Conservation (phyloP, 2,329 filamentous ascomycete species). For the Talaromyces sp. region DNA sequence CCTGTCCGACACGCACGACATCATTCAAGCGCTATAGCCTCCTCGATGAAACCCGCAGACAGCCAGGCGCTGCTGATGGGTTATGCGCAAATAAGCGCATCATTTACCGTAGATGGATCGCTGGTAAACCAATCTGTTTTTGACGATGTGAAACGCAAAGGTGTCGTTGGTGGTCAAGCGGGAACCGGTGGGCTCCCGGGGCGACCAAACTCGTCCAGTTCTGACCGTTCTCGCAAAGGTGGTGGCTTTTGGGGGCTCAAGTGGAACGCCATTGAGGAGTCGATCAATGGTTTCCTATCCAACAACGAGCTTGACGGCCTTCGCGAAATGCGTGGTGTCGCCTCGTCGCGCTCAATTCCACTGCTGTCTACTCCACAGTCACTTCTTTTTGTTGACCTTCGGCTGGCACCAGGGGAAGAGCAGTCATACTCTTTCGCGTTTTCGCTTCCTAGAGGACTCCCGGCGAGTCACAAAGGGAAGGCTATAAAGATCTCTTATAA, state of each 20-base stretch:
- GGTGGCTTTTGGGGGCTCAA: conserved; percentile 83
- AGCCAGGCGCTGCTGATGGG: conserved; percentile 92
- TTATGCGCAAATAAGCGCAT: conserved; percentile 90
- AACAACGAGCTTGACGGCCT: conserved; percentile 87
- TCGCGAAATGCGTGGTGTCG: conserved; percentile 88
- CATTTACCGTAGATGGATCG: conserved; percentile 88
- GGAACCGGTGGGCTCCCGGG: conserved; percentile 72
- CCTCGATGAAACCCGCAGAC: conserved; percentile 20
- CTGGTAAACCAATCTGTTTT: conserved; percentile 87
- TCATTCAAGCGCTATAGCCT: conserved; percentile 46
- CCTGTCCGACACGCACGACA: conserved; percentile 44
- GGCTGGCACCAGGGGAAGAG: conserved; percentile 84
- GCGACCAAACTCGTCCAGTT: conserved; percentile 53
- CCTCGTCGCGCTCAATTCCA: conserved; percentile 83
- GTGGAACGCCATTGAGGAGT: conserved; percentile 86
- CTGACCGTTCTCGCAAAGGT: conserved; percentile 58
- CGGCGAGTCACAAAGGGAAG: conserved; percentile 86
- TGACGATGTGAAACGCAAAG: conserved; percentile 94
- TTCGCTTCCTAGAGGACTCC: conserved; percentile 81
- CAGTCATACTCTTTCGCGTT: conserved; percentile 86
- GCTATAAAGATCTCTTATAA: conserved; percentile 93
- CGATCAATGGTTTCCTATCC: conserved; percentile 83
- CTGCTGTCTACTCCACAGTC: conserved; percentile 94
- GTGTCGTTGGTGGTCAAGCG: conserved; percentile 78
- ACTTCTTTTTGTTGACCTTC: conserved; percentile 90